These are phyloP conservation scores for Lasiodiplodia citricola DNA, from an alignment of 2,329 filamentous ascomycete genomes.

Conservation along the genomic window DNA sequence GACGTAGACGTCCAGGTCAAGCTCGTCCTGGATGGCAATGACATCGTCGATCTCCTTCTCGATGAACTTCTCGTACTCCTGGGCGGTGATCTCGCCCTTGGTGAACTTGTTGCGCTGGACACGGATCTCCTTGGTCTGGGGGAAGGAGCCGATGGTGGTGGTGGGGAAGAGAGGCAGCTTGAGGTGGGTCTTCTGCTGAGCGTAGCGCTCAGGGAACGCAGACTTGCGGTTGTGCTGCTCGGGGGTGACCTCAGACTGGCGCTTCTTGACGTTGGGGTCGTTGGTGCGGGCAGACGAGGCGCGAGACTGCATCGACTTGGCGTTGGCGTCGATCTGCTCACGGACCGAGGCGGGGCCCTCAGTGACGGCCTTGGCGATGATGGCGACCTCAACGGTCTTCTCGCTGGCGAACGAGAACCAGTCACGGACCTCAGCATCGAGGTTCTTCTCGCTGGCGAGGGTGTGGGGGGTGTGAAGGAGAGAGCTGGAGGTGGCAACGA, in stretches of 20 bases:
- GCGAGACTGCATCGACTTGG: constrained; percentile 89
- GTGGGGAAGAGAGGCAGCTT: constrained; percentile 97
- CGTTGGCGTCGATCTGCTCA: constrained; percentile 93
- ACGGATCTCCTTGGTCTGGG: constrained; percentile 98
- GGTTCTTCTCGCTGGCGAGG: constrained; percentile 97
- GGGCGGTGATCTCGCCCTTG: constrained; percentile 93
- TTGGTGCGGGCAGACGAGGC: constrained; percentile 94
- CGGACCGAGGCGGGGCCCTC: constrained; percentile 86
- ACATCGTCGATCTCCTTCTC: constrained; percentile 97
- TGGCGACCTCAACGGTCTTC: constrained; percentile 88
- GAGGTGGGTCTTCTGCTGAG: constrained; percentile 88
- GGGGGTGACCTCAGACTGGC: constrained; percentile 83
- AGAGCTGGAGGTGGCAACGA: constrained; percentile 95
- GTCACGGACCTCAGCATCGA: constrained; percentile 88
- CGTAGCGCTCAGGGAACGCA: constrained; percentile 81
- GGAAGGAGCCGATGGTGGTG: constrained; percentile 99
- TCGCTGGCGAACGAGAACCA: constrained; percentile 99
- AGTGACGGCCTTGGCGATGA: constrained; percentile 96
- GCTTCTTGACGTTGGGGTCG: constrained; percentile 95
- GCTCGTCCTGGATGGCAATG: constrained; percentile 97
- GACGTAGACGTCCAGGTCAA: constrained; percentile 94
- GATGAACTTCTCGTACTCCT: constrained; percentile 98
- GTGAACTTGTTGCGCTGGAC: constrained; percentile 96
- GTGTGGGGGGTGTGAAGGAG: constrained; percentile 99
- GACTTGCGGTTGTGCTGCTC: constrained; percentile 93